phyloP scores from a whole-genome alignment of 2,329 filamentous ascomycete genomes.

The Ambrosiella cleistominuta region DNA sequence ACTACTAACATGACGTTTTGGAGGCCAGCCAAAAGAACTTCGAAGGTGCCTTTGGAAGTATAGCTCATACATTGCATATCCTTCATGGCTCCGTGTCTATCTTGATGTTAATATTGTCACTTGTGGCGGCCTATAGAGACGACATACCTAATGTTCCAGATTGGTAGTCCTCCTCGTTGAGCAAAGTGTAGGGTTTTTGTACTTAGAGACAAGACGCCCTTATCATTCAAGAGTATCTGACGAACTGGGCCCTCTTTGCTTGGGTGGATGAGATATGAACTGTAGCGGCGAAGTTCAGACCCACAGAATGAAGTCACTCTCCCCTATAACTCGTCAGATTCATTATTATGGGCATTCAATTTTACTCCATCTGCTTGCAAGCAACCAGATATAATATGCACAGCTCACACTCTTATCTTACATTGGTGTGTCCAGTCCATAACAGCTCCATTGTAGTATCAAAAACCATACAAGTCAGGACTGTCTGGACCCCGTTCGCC shows the following conservation, averaged over 20 bases:
- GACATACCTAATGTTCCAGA: conserved; percentile 70
- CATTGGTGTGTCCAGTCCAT: conserved; percentile 58
- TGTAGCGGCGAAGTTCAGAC: conserved; percentile 71
- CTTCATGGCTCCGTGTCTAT: conserved; percentile 31
- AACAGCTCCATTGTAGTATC: conserved; percentile 78
- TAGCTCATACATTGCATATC: conserved; percentile 92
- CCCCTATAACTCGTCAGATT: conserved; percentile 37
- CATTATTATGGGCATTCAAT: not conserved
- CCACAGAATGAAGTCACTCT: conserved; percentile 79
- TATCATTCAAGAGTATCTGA: conserved; percentile 81
- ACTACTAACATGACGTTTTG: conserved; percentile 73
- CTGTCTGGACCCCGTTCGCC: conserved; percentile 50
- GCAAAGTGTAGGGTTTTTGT: conserved; percentile 75
- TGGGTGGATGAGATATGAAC: conserved; percentile 68
- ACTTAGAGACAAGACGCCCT: conserved; percentile 74
- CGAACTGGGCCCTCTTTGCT: conserved; percentile 60
- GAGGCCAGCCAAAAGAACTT: conserved; percentile 73
- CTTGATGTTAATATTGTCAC: not conserved
- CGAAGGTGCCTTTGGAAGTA: conserved; percentile 64
- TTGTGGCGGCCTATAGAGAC: not conserved
- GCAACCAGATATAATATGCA: too few relatives aligned
- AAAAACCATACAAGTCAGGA: conserved; percentile 68
- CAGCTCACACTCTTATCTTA: not conserved
- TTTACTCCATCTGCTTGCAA: not conserved
- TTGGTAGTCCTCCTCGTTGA: conserved; percentile 58